phyloP scores from a whole-genome alignment of 192 early-diverging fungal genomes.

The Kappamyces sp. region DNA sequence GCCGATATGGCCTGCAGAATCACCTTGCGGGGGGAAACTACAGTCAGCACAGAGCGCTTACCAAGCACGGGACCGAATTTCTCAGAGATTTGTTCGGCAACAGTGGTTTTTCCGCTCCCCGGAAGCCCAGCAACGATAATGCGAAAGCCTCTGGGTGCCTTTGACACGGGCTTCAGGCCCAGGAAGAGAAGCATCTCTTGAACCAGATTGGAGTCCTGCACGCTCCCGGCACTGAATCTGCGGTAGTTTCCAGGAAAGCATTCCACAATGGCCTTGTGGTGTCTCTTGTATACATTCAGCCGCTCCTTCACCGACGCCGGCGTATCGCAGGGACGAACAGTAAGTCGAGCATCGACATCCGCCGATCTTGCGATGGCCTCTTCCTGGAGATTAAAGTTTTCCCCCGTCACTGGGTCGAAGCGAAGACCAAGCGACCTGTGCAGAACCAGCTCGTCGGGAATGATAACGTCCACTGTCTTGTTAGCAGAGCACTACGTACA shows the following conservation, averaged over 20 bases:
- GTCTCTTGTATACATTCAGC: conserved; percentile 21
- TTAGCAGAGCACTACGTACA: conserved; percentile 21
- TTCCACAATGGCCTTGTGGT: conserved; percentile 13
- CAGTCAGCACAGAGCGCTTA: conserved; percentile 10
- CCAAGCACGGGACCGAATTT: conserved; percentile 40
- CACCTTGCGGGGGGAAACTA: conserved; percentile 44
- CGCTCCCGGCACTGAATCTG: not conserved
- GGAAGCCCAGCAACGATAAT: conserved; percentile 37
- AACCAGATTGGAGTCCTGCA: conserved; percentile 12
- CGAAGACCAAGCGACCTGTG: conserved; percentile 17
- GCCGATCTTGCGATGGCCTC: conserved; percentile 32
- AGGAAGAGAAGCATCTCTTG: conserved; percentile 20
- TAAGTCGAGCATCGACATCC: conserved; percentile 27
- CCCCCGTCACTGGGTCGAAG: conserved; percentile 40
- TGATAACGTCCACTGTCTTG: conserved; percentile 27
- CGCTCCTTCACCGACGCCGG: conserved; percentile 16
- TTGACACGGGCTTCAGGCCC: conserved; percentile 19
- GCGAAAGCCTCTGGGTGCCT: conserved; percentile 37
- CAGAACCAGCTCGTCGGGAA: conserved; percentile 37
- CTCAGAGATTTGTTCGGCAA: conserved; percentile 30
- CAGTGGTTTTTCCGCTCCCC: conserved; percentile 37
- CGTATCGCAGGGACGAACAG: conserved; percentile 27
- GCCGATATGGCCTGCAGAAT: conserved; percentile 38
- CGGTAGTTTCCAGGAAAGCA: conserved; percentile 15
- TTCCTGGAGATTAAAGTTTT: conserved; percentile 26